phyloP scores from a whole-genome alignment of 345 rosid genomes.

The Boechera divaricarpa region DNA sequence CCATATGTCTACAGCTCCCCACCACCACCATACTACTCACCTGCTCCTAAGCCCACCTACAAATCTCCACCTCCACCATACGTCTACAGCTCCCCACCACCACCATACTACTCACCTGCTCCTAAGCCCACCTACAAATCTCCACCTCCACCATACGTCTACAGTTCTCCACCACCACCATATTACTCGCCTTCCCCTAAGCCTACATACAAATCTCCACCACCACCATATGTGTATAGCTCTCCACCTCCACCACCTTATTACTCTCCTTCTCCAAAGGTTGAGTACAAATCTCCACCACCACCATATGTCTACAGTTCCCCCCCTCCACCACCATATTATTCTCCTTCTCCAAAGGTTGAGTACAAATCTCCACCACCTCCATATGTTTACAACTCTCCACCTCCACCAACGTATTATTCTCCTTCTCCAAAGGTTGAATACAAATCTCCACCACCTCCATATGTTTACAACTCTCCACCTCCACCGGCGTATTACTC shows the following conservation, averaged over 20 bases:
- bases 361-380: slow-evolving; percentile 8
- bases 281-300: slow-evolving; percentile 1
- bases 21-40: neutral
- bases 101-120: neutral
- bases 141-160: neutral
- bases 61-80: slow-evolving; percentile 12
- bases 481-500: neutral
- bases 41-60: neutral
- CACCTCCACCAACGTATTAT: neutral
- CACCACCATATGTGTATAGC: neutral
- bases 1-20: neutral
- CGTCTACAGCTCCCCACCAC: neutral
- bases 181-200: slow-evolving; percentile 1
- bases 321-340: neutral
- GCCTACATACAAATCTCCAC: neutral
- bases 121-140: neutral
- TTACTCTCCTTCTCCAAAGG: slow-evolving; percentile 2
- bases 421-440: slow-evolving; percentile 12
- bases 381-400: neutral
- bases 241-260: neutral
- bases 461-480: neutral
- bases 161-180: neutral
- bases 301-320: neutral
- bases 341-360: slow-evolving; percentile 5
- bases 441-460: neutral